Percentiles rank a stretch among this genome's conserved stretches.
Conservation (phyloP, 345 rosid species). For the Durio zibethinus region DNA sequence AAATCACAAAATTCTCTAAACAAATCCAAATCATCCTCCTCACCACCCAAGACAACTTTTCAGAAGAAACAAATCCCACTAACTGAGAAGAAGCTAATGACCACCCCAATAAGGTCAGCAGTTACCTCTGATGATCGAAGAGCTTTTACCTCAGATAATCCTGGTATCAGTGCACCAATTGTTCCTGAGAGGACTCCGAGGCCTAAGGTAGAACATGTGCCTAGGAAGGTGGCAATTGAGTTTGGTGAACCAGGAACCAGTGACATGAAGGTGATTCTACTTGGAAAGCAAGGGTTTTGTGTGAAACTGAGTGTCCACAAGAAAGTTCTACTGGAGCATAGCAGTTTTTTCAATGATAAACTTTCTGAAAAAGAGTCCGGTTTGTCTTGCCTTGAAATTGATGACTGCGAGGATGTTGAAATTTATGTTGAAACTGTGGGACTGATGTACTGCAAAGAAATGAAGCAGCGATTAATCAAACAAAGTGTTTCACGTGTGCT, state of each 20-base stretch:
- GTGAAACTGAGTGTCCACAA: constrained; percentile 90
- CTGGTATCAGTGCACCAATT: constrained; percentile 38
- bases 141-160: constrained; percentile 30
- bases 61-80: constrained; percentile 45
- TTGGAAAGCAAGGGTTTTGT: constrained; percentile 91
- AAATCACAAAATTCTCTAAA: constrained; percentile 61
- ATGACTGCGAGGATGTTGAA: constrained; percentile 86
- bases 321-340: constrained; percentile 65
- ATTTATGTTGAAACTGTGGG: constrained; percentile 92
- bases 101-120: constrained; percentile 48
- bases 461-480: constrained; percentile 88
- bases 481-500: constrained; percentile 85
- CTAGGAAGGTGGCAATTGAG: constrained; percentile 90
- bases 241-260: constrained; percentile 91
- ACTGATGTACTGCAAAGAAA: constrained; percentile 94
- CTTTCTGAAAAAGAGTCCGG: constrained; percentile 50
- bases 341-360: constrained; percentile 69
- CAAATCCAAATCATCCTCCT: constrained; percentile 64
- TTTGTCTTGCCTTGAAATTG: constrained; percentile 69
- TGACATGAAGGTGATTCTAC: constrained; percentile 74
- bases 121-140: constrained; percentile 51
- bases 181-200: constrained; percentile 60
- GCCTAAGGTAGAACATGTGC: constrained; percentile 70
- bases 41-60: constrained; percentile 47
- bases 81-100: constrained; percentile 54